Base-by-base conservation (phyloP, 768 basidiomycete genomes). In the Pulveroboletus frians region DNA sequence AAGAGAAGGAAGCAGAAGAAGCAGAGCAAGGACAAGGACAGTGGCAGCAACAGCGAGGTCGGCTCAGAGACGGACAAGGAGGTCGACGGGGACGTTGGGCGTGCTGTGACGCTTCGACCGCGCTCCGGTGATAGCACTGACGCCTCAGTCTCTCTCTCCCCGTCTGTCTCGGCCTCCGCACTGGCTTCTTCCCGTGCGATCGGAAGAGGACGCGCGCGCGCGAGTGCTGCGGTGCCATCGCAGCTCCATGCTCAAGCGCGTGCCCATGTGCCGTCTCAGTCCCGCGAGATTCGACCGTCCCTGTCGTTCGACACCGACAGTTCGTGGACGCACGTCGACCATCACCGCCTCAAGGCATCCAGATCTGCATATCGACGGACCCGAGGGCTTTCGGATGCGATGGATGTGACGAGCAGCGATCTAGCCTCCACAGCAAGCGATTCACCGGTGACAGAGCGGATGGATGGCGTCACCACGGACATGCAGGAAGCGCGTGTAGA, bases 321-420 rank as follows among this genome's bases (percentile, higher is more conserved):
- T 30, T 81, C 81, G 5, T 88, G 86, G 86, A 87, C 85, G 18
- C 82, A 80, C 47, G 81, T 88, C n/a, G 77, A 78, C 53, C 69
- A 76, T 26, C 71, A 70, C 46, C 71, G 39, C 20, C 50, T 39
- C 34, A 43, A 54, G 51, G 17, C 17, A 29, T 48, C 57, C 35
- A 39, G 36, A 43, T 39, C 60, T n/a, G 14, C 45, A 31, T 46
- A 53, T 27, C 46, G 43, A 26, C 43, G 18, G 43, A 37, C 44
- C 18, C 53, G 34, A 39, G 51, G 45, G 47, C 52, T 42, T 3
- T 53, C 45, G 17, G 65, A 64, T 20, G 61, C 63, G 15, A 70
- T 67, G 35, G 70, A 72, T 29, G 48, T 68, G 23, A 70, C 71
- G 14, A 76, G 73, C 50, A 76, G 72, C 53, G 82, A 82, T 62